Conservation (phyloP, 1,284 basidiomycete species). For the Leccinum ambiguum region DNA sequence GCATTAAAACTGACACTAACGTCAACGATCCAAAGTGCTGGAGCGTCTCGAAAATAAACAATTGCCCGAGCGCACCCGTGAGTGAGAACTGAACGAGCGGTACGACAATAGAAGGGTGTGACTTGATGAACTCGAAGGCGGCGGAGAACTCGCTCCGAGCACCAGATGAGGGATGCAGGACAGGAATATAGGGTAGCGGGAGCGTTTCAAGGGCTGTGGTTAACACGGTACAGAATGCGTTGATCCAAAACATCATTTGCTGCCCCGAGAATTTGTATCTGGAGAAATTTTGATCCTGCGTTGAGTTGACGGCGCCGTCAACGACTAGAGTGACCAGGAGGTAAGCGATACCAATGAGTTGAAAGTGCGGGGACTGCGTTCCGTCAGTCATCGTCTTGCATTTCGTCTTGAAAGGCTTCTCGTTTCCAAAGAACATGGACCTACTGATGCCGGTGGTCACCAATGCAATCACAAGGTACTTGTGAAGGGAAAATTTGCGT, state of each 20-base stretch:
- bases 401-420: constrained; percentile 49
- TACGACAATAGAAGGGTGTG: constrained; percentile 76
- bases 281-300: constrained; percentile 96
- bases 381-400: constrained; percentile 32
- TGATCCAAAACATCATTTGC: constrained; percentile 99
- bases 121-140: constrained; percentile 74
- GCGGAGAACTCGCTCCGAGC: constrained; percentile 65
- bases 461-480: constrained; percentile 90
- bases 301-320: constrained; percentile 96
- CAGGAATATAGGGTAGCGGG: constrained; percentile 74
- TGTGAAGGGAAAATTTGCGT: constrained; percentile 87
- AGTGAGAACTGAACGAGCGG: constrained; percentile 87
- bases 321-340: constrained; percentile 87
- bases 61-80: constrained; percentile 91
- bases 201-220: constrained; percentile 66
- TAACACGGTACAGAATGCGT: constrained; percentile 76
- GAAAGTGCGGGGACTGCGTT: constrained; percentile 44
- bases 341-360: constrained; percentile 67
- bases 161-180: constrained; percentile 61
- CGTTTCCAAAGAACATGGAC: constrained; percentile 88
- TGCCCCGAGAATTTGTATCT: constrained; percentile 82
- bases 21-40: constrained; percentile 95
- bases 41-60: constrained; percentile 98
- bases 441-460: constrained; percentile 93
- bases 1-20: constrained; percentile 65